phyloP scores from a whole-genome alignment of 2,329 filamentous ascomycete species.

The Byssothecium circinans region DNA sequence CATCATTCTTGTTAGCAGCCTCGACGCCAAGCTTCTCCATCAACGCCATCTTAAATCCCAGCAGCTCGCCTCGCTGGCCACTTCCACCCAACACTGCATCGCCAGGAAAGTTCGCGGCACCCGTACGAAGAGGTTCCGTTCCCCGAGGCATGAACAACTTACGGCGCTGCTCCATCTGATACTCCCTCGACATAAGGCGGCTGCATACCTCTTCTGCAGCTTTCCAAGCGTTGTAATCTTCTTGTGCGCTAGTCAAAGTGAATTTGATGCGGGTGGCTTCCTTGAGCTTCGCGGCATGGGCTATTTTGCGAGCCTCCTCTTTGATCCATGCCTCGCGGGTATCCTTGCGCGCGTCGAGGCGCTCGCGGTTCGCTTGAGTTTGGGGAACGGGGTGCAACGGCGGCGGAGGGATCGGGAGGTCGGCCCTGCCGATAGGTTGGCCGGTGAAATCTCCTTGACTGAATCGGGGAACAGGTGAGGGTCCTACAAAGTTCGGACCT shows the following conservation, averaged over 20 bases:
- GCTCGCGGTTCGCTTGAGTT: neutral
- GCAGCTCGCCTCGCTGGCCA: constrained; percentile 5
- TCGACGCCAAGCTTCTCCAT: constrained; percentile 23
- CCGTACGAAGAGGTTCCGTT: neutral
- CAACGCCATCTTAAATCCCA: constrained; percentile 21
- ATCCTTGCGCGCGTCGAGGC: neutral
- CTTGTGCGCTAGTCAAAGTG: neutral
- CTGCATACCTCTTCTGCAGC: neutral
- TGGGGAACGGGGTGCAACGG: neutral
- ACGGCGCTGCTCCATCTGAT: neutral
- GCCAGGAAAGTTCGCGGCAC: neutral
- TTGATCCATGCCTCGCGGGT: neutral
- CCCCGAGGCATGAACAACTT: neutral
- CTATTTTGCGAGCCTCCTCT: neutral
- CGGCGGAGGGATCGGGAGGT: neutral
- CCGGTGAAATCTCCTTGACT: neutral
- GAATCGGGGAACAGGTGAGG: neutral
- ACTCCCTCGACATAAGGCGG: neutral
- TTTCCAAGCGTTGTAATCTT: neutral
- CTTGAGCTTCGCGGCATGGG: neutral
- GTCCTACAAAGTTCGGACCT: too few relatives aligned
- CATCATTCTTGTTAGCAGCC: constrained; percentile 2
- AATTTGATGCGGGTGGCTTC: neutral
- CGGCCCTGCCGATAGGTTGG: neutral
- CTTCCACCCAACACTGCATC: neutral